A percentile compares a stretch with the other conserved stretches of the same genome.
Evolutionary conservation across 352 stramenopile species (phyloP).

Genomic region (Blastocystis sp.): DNA sequence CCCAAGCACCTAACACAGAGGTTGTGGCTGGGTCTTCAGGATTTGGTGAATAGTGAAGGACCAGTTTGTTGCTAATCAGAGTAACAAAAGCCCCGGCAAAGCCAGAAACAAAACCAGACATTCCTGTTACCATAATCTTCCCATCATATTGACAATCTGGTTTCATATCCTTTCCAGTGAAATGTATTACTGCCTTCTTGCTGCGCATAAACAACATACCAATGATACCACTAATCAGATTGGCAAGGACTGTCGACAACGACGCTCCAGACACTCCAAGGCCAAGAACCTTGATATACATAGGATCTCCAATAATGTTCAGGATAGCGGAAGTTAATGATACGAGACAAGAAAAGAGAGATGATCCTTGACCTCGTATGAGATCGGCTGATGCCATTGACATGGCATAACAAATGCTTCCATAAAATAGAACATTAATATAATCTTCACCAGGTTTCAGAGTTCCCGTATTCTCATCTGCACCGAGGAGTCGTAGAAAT

Average conservation of each 20-base stretch:
- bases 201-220: not conserved
- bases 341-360: constrained; percentile 30
- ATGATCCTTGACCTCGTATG: constrained; percentile 40
- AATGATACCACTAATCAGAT: constrained; percentile 14
- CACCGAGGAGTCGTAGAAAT: not conserved
- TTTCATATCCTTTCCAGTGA: not conserved
- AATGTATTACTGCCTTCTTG: constrained; percentile 5
- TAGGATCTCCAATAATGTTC: constrained; percentile 44
- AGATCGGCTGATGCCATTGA: constrained; percentile 46
- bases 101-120: constrained; percentile 24
- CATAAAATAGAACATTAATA: constrained; percentile 8
- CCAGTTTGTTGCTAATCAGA: constrained; percentile 43
- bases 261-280: constrained; percentile 31
- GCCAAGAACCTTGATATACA: constrained; percentile 33
- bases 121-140: constrained; percentile 7
- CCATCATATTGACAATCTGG: not conserved
- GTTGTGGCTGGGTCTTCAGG: constrained; percentile 36
- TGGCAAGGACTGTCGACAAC: constrained; percentile 22
- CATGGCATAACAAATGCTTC: constrained; percentile 32
- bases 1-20: constrained; percentile 23
- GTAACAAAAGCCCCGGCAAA: constrained; percentile 43
- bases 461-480: not conserved
- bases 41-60: constrained; percentile 44
- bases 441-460: not conserved
- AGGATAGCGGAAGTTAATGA: constrained; percentile 24